Conservation (phyloP, 2,329 filamentous ascomycete species). For the Fusarium nanum region DNA sequence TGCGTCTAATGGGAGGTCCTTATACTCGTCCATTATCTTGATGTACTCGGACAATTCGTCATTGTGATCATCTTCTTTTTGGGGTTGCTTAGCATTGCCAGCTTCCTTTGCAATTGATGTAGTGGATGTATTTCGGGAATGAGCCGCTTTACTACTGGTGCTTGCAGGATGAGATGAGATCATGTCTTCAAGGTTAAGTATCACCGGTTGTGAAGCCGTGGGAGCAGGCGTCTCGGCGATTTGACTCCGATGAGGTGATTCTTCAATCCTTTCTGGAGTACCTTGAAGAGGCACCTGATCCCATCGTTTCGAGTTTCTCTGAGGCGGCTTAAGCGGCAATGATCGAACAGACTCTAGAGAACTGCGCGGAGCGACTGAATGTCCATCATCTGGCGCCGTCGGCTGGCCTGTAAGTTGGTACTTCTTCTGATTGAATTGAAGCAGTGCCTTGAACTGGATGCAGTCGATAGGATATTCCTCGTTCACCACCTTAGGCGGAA, state of each 20-base stretch:
- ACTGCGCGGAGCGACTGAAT: conserved; percentile 4
- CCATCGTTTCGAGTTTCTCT: conserved; percentile 52
- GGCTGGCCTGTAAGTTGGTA: conserved; percentile 69
- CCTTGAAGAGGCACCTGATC: conserved; percentile 53
- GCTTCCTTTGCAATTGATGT: neutral
- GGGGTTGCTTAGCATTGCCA: neutral
- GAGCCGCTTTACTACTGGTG: neutral
- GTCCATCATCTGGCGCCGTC: conserved; percentile 9
- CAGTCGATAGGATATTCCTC: conserved; percentile 78
- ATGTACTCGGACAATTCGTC: conserved; percentile 76
- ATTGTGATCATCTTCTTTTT: conserved; percentile 9
- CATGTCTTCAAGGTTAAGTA: conserved; percentile 38
- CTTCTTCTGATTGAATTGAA: conserved; percentile 68
- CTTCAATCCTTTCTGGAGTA: conserved; percentile 53
- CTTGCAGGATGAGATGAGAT: conserved; percentile 4
- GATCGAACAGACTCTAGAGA: conserved; percentile 51
- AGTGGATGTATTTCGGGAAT: neutral
- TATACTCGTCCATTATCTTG: conserved; percentile 68
- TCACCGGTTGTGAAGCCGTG: conserved; percentile 44
- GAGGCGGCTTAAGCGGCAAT: conserved; percentile 62
- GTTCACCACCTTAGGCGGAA: conserved; percentile 67
- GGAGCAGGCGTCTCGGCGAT: conserved; percentile 31
- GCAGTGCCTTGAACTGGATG: conserved; percentile 65
- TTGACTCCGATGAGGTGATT: conserved; percentile 46
- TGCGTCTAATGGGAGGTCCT: conserved; percentile 66